Conservation (phyloP, 805 yeast genomes). For the Metschnikowia koreensis region DNA sequence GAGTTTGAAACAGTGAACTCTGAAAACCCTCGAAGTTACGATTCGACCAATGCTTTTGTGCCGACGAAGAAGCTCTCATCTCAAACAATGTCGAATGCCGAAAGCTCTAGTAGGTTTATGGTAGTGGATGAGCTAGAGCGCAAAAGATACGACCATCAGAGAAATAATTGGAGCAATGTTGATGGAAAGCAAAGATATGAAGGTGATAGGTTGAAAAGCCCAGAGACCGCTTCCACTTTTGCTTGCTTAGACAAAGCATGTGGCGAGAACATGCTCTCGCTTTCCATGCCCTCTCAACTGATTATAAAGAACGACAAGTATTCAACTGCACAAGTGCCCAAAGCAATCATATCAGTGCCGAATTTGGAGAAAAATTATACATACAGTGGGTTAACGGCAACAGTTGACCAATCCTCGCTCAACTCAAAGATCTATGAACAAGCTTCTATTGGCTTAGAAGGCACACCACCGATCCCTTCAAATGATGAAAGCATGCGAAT, state of each 20-base stretch:
- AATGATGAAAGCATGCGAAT: not conserved
- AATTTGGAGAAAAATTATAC: not conserved
- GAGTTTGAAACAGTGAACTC: not conserved
- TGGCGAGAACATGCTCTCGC: not conserved
- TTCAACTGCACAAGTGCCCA: not conserved
- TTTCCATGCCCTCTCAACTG: not conserved
- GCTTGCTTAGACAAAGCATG: not conserved
- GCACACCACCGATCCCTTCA: not conserved
- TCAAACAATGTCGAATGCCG: not conserved
- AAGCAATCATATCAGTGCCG: not conserved
- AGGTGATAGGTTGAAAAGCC: not conserved
- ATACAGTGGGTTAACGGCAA: conserved; percentile 7
- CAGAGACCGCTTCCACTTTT: not conserved
- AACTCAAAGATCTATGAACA: not conserved
- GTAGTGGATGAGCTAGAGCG: conserved; percentile 7
- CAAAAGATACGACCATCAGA: not conserved
- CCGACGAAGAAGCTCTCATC: not conserved
- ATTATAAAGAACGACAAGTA: not conserved
- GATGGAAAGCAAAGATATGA: not conserved
- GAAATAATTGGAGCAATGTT: not conserved
- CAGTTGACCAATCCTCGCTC: not conserved
- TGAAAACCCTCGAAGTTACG: not conserved
- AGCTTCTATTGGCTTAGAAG: not conserved
- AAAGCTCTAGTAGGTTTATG: not conserved
- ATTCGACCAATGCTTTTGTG: not conserved